These are phyloP conservation scores for Fusarium siculi DNA, from an alignment of 2,329 filamentous ascomycete species.

Conservation along the genomic window DNA sequence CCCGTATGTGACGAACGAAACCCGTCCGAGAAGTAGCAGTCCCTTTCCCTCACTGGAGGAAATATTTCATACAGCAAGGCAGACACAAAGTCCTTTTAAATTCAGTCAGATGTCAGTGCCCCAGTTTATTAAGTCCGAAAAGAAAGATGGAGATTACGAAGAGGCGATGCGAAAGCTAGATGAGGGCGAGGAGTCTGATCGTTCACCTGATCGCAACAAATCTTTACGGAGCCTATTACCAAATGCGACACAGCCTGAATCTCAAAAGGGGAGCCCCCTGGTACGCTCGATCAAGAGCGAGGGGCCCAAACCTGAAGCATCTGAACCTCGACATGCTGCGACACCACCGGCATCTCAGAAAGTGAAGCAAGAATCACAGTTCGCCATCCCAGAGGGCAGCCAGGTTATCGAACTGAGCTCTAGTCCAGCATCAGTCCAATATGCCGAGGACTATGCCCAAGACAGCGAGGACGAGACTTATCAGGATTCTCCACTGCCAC, in stretches of 20 bases:
- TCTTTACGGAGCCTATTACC: conserved; percentile 46
- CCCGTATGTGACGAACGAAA: conserved; percentile 27
- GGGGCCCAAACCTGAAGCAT: background rate
- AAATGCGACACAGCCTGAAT: conserved; percentile 47
- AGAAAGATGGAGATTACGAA: conserved; percentile 54
- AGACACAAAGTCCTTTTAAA: conserved; percentile 50
- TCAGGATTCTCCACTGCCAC: conserved; percentile 29
- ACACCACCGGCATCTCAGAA: conserved; percentile 26
- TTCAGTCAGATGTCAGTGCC: conserved; percentile 42
- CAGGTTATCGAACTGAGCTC: conserved; percentile 49
- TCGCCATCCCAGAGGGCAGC: conserved; percentile 44
- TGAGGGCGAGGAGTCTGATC: conserved; percentile 45
- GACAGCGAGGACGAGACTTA: conserved; percentile 40
- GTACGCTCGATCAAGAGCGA: conserved; percentile 9
- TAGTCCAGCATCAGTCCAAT: conserved; percentile 36
- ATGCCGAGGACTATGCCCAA: conserved; percentile 35
- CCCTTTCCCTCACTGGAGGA: conserved; percentile 52
- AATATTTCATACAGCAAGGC: conserved; percentile 55
- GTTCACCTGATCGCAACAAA: conserved; percentile 39
- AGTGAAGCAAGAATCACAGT: conserved; percentile 35
- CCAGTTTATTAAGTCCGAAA: conserved; percentile 40
- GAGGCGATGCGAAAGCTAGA: conserved; percentile 58
- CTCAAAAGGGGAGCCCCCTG: background rate
- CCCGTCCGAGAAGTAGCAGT: conserved; percentile 46
- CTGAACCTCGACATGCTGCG: background rate